Percentiles rank a stretch among this genome's conserved stretches.
phyloP scores from a whole-genome alignment of 331 rosid genomes.

The Stylosanthes scabra region DNA sequence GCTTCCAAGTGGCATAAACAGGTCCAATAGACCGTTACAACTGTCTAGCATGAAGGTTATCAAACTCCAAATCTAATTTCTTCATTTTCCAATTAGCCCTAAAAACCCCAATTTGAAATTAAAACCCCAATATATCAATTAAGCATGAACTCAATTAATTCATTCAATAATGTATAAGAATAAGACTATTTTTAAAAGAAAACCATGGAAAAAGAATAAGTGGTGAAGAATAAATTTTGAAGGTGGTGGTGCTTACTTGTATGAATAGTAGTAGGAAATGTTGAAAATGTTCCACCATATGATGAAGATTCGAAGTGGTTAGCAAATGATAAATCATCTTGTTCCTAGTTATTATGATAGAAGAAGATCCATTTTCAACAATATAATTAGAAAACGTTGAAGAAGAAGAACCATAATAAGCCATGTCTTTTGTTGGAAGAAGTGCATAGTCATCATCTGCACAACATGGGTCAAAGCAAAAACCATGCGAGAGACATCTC shows the following conservation, averaged over 20 bases:
- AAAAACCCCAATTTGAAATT: no score
- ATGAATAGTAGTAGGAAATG: conserved; percentile 30
- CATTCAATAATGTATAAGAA: no score
- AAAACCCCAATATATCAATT: no score
- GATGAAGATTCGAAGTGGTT: background rate
- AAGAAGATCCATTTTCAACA: background rate
- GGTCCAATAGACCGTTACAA: no score
- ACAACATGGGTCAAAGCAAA: conserved; percentile 55
- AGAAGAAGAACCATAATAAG: conserved; percentile 21
- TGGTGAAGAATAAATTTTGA: background rate
- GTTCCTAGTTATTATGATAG: conserved; percentile 41
- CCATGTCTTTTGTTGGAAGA: background rate
- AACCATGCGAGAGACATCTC: conserved; percentile 60
- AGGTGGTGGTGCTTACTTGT: conserved; percentile 37
- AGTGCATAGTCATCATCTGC: background rate
- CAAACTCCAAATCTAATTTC: no score
- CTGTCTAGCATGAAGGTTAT: no score
- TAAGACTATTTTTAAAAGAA: no score
- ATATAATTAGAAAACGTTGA: conserved; percentile 20
- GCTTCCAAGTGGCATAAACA: no score
- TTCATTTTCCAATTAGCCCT: no score
- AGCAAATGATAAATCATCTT: conserved; percentile 19
- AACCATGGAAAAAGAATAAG: no score
- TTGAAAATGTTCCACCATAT: conserved; percentile 15
- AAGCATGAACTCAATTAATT: no score